These are phyloP conservation scores for Collybiopsis luxurians DNA, from an alignment of 768 basidiomycete genomes.

Conservation along the genomic window DNA sequence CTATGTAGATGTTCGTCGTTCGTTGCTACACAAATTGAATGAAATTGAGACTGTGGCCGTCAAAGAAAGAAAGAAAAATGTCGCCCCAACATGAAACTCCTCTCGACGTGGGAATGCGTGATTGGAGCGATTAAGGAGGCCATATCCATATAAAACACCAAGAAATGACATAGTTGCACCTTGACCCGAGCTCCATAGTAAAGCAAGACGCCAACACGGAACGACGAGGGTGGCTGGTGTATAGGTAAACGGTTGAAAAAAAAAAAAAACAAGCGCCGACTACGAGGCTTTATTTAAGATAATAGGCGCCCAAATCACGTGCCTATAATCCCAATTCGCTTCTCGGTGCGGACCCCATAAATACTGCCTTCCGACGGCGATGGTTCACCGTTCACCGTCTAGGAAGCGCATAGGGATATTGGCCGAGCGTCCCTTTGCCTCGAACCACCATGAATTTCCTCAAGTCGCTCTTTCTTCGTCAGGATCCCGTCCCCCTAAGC, in stretches of 20 bases:
- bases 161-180: conserved; percentile 31
- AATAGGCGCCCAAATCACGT: too few species aligned
- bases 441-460: conserved; percentile 25
- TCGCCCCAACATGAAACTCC: conserved; percentile 89
- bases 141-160: conserved; percentile 49
- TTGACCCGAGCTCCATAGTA: conserved; percentile 41
- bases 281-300: too few species aligned
- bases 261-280: neutral
- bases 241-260: conserved; percentile 6
- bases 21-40: too few species aligned
- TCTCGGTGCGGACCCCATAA: too few species aligned
- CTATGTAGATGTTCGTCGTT: too few species aligned
- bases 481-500: conserved; percentile 39
- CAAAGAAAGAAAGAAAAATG: conserved; percentile 24
- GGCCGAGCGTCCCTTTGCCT: too few species aligned
- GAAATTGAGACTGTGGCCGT: too few species aligned
- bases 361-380: too few species aligned
- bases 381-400: too few species aligned
- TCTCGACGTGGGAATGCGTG: conserved; percentile 64
- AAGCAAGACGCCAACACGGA: conserved; percentile 61
- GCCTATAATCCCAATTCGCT: too few species aligned
- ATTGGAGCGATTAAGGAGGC: conserved; percentile 87
- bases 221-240: conserved; percentile 20
- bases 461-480: conserved; percentile 25
- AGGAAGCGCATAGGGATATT: too few species aligned